Evolutionary conservation across 495 filamentous ascomycete genomes (phyloP), one percentile per base, ranked within the genome.

Genomic region (Tuber indicum): DNA sequence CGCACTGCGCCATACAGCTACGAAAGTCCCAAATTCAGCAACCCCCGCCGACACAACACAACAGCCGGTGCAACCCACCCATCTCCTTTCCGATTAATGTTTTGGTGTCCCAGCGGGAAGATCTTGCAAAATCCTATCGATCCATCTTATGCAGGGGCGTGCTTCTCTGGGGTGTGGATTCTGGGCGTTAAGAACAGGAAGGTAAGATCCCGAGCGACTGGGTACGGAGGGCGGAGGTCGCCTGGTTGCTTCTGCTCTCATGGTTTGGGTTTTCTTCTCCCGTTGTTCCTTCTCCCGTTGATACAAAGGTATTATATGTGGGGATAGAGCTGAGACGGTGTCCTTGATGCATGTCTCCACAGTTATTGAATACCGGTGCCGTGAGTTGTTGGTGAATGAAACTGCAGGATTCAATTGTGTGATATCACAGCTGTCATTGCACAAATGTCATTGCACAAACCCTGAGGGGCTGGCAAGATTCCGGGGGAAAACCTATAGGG

Each of bases 101-200:
- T 58, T 78, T 77, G 45, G 71, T 43, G 78, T 78, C 74, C 70
- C 76, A 58, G 49, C 49, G 44, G 69, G 70, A 7, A 77, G 70
- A 75, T 75, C 78, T 74, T 23, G 58, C 73, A 49, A 39, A 43
- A 69, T 45, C 78, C 76, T 75, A 78, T 79, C 70, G 45, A 79
- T 72, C 75, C 72, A 79, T 49, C 72, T 75, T 76, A 70, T 74
- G 76, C 73, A 62, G 26, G 52, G n/a, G 58, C 58, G 32, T 26
- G 12, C 12, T 5, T 42, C 42, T 32, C 71, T 66, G 0, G 74
- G 43, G 44, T 39, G 44, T 39, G 42, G 47, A 16, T 75, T 19
- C 73, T 36, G 3, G 47, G 72, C 49, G 75, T 42, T 66, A 41
- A 39, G 44, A 79, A 74, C 47, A 79, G 76, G 76, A 74, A 79